Evolutionary conservation across 2,329 filamentous ascomycete genomes (phyloP), one percentile per base, ranked within the genome.

Genomic region (Stylonectria norvegica): DNA sequence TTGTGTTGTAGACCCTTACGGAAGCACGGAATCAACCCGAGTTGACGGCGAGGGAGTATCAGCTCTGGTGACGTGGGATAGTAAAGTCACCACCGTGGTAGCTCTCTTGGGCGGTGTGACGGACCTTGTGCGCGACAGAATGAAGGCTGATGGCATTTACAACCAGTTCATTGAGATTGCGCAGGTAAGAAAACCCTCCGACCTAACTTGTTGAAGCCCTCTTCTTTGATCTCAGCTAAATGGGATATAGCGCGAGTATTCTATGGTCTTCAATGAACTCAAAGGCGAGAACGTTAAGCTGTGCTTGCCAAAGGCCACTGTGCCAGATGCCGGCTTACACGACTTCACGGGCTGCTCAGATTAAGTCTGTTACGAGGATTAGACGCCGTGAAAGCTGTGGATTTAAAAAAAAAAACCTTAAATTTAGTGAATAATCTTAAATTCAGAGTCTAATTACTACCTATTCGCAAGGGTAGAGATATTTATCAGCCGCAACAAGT

Each of bases 51-150:
- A 62, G 9, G 55, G 58, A 0, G 60, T 67, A 14, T 67, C 65
- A 1, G 62, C 64, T 2, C 60, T 70, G 5, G 53, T 70, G 3
- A 67, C 64, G 1, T 70, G 68, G 67, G 67, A 70, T 36, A 69
- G 66, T 47, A 70, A 70, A 39, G 52, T 70, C 6, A 64, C 64
- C 8, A 70, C 65, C 0, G 65, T 69, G 1, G 53, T 61, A 14
- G 60, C 67, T 0, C 50, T 70, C 0, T 48, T 69, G 4, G 66
- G 65, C 2, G 67, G 67, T 1, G 64, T 67, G 1, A 48, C 52
- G 9, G 60, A 67, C 29, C 50, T 68, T 16, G 66, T 67, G 4
- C 57, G 66, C 4, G 45, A 64, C 29, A 61, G 57, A 38, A 65
- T 68, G 62, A 61, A 60, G 48, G 39, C 43, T 0, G 64, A 69